Evolutionary conservation across 2,329 filamentous ascomycete species (phyloP).

Genomic region (Hymenoscyphus fructigenus): DNA sequence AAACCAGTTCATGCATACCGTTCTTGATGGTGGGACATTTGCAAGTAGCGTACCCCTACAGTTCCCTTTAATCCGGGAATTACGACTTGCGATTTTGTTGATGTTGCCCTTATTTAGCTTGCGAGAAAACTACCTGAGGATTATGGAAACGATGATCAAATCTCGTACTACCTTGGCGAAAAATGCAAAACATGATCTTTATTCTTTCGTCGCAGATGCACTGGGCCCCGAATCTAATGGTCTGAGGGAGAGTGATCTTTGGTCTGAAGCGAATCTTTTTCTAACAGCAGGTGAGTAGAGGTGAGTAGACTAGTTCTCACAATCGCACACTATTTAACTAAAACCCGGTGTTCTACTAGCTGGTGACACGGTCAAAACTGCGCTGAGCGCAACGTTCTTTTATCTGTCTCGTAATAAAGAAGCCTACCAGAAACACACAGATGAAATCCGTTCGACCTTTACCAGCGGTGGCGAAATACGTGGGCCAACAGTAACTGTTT

Average conservation of each 20-base stretch:
- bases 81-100: neutral
- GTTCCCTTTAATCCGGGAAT: neutral
- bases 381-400: slow-evolving; percentile 40
- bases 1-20: slow-evolving; percentile 1
- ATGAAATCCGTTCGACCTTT: slow-evolving; percentile 20
- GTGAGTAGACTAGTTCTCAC: too few relatives aligned
- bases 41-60: neutral
- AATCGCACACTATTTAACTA: neutral
- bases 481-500: slow-evolving; percentile 35
- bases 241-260: slow-evolving; percentile 2
- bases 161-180: neutral
- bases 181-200: slow-evolving; percentile 8
- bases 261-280: slow-evolving; percentile 9
- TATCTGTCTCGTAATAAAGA: slow-evolving; percentile 38
- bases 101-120: neutral
- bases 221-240: neutral
- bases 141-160: neutral
- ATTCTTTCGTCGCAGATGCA: slow-evolving; percentile 5
- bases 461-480: slow-evolving; percentile 23
- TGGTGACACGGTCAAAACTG: slow-evolving; percentile 26
- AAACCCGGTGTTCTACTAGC: neutral
- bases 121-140: neutral
- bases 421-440: slow-evolving; percentile 30
- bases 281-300: slow-evolving; percentile 2
- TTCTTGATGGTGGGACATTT: neutral